Conservation (phyloP, 1,139 yeast genomes). For the Geotrichum macrosporum region DNA sequence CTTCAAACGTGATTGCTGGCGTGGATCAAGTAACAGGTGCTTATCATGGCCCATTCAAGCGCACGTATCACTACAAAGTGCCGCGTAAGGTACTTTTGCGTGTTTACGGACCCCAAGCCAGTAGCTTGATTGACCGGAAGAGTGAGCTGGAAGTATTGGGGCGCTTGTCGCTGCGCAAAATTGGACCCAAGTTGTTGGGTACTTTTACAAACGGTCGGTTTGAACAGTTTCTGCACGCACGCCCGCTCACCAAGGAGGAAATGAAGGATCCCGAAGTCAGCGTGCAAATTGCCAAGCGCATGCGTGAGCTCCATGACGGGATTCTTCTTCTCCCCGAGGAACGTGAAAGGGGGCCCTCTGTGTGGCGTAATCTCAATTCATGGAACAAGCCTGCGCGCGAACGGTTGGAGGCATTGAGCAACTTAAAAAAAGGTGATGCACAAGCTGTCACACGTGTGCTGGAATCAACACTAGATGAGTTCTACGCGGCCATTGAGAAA, state of each 20-base stretch:
- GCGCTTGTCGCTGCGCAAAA: constrained; percentile 67
- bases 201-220: constrained; percentile 87
- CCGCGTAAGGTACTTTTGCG: constrained; percentile 59
- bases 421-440: constrained; percentile 26
- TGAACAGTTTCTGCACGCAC: constrained; percentile 82
- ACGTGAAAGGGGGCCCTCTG: constrained; percentile 53
- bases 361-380: constrained; percentile 65
- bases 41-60: constrained; percentile 10
- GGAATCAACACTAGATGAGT: constrained; percentile 20
- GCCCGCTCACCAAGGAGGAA: constrained; percentile 66
- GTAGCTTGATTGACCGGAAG: constrained; percentile 79
- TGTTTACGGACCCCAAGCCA: constrained; percentile 89
- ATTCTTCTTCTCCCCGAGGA: constrained; percentile 59
- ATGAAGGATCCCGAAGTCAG: constrained; percentile 72
- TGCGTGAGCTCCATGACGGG: constrained; percentile 88
- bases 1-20: constrained; percentile 20
- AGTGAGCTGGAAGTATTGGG: constrained; percentile 68
- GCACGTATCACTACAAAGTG: constrained; percentile 33
- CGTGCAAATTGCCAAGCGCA: constrained; percentile 86
- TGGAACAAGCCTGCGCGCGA: constrained; percentile 63
- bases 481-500: constrained; percentile 34
- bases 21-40: constrained; percentile 21
- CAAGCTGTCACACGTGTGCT: constrained; percentile 21
- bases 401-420: constrained; percentile 35
- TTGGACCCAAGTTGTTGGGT: constrained; percentile 87